phyloP scores from a whole-genome alignment of 108 stramenopile species.

The Pseudonitzschia delicatissima region DNA sequence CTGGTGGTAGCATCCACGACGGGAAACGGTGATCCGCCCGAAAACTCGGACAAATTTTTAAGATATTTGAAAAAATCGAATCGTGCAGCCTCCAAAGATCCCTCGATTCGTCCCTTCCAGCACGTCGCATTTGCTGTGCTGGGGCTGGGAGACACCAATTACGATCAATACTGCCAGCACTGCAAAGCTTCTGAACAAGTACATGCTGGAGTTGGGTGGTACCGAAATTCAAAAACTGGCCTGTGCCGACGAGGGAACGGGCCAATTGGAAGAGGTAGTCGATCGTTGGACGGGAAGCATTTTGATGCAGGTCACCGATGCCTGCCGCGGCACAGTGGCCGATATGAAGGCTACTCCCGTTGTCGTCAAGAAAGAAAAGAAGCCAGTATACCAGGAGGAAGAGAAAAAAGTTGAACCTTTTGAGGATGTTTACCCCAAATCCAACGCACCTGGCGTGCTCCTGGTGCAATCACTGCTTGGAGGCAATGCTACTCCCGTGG shows the following conservation, averaged over 20 bases:
- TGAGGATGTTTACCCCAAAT: background rate
- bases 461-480: conserved; percentile 11
- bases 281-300: conserved; percentile 69
- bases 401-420: conserved; percentile 36
- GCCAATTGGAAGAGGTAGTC: conserved; percentile 77
- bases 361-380: background rate
- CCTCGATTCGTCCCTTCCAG: conserved; percentile 40
- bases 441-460: conserved; percentile 4
- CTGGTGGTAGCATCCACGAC: conserved; percentile 83
- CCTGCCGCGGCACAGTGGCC: conserved; percentile 34
- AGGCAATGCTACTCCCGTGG: background rate
- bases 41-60: conserved; percentile 74
- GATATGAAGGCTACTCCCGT: background rate
- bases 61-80: conserved; percentile 67
- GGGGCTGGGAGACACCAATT: conserved; percentile 87
- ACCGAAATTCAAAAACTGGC: conserved; percentile 38
- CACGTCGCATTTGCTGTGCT: conserved; percentile 63
- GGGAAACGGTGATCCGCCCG: conserved; percentile 89
- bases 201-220: conserved; percentile 72
- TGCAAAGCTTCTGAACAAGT: conserved; percentile 66
- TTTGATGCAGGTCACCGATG: conserved; percentile 41
- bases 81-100: background rate
- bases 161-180: conserved; percentile 81
- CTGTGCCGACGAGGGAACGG: conserved; percentile 88
- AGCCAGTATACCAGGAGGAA: conserved; percentile 7